These are phyloP conservation scores for Aspergillus brunneoviolaceus DNA, from an alignment of 2,329 filamentous ascomycete genomes.

Conservation along the genomic window DNA sequence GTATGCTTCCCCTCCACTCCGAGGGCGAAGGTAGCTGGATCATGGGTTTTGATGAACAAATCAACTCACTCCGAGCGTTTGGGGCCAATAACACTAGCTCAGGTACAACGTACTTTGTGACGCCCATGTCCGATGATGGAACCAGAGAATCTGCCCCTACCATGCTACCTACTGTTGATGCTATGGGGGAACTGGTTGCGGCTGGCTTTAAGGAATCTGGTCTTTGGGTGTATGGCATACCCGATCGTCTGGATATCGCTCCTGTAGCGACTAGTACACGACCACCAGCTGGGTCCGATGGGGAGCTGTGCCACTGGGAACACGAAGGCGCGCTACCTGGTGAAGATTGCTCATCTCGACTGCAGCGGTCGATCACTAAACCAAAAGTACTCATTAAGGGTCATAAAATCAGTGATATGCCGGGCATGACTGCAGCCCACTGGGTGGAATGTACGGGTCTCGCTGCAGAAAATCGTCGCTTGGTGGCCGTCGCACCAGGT, in stretches of 20 bases:
- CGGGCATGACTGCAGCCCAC: constrained; percentile 66
- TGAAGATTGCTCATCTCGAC: constrained; percentile 28
- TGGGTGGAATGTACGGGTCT: constrained; percentile 64
- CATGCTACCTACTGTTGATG: constrained; percentile 68
- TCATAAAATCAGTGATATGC: constrained; percentile 62
- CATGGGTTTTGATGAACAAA: constrained; percentile 73
- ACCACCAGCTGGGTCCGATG: neutral
- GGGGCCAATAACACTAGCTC: constrained; percentile 72
- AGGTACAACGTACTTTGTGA: constrained; percentile 76
- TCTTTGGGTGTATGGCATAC: constrained; percentile 77
- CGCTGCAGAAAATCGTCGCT: constrained; percentile 51
- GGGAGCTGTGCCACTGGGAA: neutral
- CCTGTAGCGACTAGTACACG: constrained; percentile 31
- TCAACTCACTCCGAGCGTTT: constrained; percentile 76
- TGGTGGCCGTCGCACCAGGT: constrained; percentile 72
- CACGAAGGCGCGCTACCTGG: constrained; percentile 6
- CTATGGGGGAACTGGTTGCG: constrained; percentile 68
- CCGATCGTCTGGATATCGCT: constrained; percentile 66
- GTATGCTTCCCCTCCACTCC: constrained; percentile 57
- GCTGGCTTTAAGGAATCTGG: constrained; percentile 71
- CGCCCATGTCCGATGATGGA: constrained; percentile 51
- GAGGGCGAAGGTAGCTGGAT: constrained; percentile 68
- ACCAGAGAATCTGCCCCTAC: constrained; percentile 64
- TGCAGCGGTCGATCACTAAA: constrained; percentile 36
- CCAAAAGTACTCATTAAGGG: constrained; percentile 72